phyloP scores from a whole-genome alignment of 75 land plant species.

The Larix kaempferi region DNA sequence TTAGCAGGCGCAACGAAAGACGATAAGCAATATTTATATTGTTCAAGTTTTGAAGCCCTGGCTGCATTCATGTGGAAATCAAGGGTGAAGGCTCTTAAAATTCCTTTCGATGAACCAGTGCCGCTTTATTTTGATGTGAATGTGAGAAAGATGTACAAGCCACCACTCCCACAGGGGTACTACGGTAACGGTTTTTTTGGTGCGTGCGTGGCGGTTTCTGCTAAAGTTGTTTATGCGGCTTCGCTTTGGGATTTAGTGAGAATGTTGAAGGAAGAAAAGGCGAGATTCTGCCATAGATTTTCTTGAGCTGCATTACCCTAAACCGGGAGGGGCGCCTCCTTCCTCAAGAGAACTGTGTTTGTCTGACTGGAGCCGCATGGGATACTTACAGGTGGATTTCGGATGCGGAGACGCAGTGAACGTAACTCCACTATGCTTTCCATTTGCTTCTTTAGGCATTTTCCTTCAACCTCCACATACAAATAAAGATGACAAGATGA shows the following conservation, averaged over 20 bases:
- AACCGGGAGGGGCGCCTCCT: not conserved
- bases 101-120: not conserved
- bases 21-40: not conserved
- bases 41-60: constrained; percentile 7
- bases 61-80: constrained; percentile 7
- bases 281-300: not conserved
- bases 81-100: not conserved
- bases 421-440: too few relatives aligned
- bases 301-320: not conserved
- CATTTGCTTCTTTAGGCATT: not conserved
- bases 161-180: not conserved
- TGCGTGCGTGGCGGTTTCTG: not conserved
- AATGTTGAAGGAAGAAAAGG: not conserved
- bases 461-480: not conserved
- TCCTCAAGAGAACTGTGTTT: not conserved
- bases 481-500: not conserved
- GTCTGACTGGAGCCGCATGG: not conserved
- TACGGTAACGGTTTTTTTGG: not conserved
- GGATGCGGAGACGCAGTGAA: not conserved
- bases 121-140: not conserved
- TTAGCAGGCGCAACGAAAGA: not conserved
- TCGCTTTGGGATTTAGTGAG: not conserved
- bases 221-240: not conserved
- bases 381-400: not conserved
- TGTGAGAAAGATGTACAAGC: not conserved